Base-by-base conservation (phyloP, 768 basidiomycete genomes). In the Plicaturopsis crispa region DNA sequence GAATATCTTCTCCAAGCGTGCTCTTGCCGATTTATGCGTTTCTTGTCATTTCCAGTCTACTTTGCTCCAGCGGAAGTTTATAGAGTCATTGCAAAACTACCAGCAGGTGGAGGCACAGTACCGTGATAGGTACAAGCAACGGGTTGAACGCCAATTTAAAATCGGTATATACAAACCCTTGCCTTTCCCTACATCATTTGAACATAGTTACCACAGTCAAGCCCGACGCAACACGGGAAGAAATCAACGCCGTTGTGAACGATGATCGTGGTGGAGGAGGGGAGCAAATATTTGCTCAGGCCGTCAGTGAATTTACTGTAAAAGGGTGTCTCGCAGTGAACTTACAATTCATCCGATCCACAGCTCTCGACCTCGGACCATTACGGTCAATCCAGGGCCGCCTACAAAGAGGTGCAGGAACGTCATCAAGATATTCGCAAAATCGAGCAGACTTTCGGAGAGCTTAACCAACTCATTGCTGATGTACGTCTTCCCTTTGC, bases 361-460 rank as follows among this genome's bases (percentile, higher is more conserved):
- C 44, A 89, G 87, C 66, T 92, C 31, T 72, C 82, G 30, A 69
- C 69, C 20, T 85, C 86, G n/a, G 78, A 75, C 36, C 76, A 78
- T n/a, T 89, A 88, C 56, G 86, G 80, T 22, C 84, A 88, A 47
- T 80, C 88, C 12, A 69, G 88, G 33, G 72, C 74, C 31, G 91
- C 86, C 0, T 89, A 83, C 57, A 72, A 78, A 35, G 92, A 96
- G 60, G 90, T 92, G 1, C 92, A 93, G 55, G 78, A 84, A 41
- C 74, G 92, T 24, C 89, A 93, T 54, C 72, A 81, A 50, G 90
- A 96, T 43, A 75, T 97, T 48, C 72, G 73, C 47, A 78, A 74
- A 56, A 89, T 94, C 54, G 90, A 94, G 57, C 69, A 75, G 48
- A 96, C 91, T 3, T 62, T 94, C 33, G 81, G 75, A n/a, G 89